phyloP scores from a whole-genome alignment of 106 monocot species.

The Cymbidium sinense region DNA sequence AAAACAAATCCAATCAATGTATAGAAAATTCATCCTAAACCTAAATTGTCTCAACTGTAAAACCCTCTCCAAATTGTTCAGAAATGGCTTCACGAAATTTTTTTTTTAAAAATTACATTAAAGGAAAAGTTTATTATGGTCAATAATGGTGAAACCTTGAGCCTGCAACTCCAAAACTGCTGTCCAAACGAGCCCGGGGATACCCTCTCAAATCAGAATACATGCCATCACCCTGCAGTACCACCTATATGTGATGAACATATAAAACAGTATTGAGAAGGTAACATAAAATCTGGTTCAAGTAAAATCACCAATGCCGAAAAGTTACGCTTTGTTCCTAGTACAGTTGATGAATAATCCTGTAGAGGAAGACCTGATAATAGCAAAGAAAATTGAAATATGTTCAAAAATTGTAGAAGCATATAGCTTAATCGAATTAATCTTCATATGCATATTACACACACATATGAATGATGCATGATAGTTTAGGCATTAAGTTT shows the following conservation, averaged over 20 bases:
- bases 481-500: too few species aligned
- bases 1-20: too few species aligned
- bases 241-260: not conserved
- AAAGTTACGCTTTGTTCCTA: constrained; percentile 30
- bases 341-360: constrained; percentile 3
- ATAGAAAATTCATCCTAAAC: too few species aligned
- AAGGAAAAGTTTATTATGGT: not conserved
- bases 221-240: constrained; percentile 29
- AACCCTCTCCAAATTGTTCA: too few species aligned
- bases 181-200: constrained; percentile 35
- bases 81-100: too few species aligned
- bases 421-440: not conserved
- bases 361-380: not conserved
- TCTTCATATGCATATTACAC: not conserved
- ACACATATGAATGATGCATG: too few species aligned
- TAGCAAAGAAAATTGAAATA: not conserved
- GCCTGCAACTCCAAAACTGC: constrained; percentile 23
- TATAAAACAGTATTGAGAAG: not conserved
- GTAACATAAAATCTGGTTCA: not conserved
- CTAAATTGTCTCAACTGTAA: too few species aligned
- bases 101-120: too few species aligned
- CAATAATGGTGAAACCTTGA: constrained; percentile 21
- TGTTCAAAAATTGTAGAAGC: not conserved
- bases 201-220: constrained; percentile 42
- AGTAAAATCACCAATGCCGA: constrained; percentile 25